Evolutionary conservation across 371 early-diverging fungal genomes (phyloP), one percentile per base, ranked within the genome.

Genomic region (Mycotypha africana): DNA sequence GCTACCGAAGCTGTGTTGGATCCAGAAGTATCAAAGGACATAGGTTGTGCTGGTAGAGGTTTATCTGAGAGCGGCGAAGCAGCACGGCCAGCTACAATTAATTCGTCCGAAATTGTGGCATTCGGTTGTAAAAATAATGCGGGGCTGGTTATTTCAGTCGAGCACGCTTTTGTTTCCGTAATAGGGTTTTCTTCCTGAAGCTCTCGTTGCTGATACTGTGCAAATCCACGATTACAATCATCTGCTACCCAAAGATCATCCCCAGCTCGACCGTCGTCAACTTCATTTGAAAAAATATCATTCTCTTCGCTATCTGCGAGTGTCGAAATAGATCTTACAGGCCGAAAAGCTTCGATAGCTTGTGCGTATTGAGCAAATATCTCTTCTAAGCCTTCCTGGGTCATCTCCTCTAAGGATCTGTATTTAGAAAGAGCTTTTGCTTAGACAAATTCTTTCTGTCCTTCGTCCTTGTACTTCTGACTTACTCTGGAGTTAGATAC

Each of bases 401-500:
- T 69, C 70, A 69, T 73, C 32, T 67, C 62, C 26, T 60, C 55
- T 11, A 73, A 42, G 5, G 74, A 73, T 28, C 74, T 73, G 44
- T 10, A 19, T 11, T 43, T 15, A 43, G 9, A 24, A 34, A 21
- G 1, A 35, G 15, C 9, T 14, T 11, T 11, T 33, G 15, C n/a
- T 11, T 33, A 33, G n/a, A n/a, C n/a, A n/a, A n/a, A n/a, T n/a
- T n/a, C n/a, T n/a, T n/a, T n/a, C n/a, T n/a, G n/a, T 30, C 12
- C 45, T 10, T 26, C 9, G 24, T 31, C 8, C 17, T 17, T 2
- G 4, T 9, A 2, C 38, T n/a, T n/a, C n/a, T n/a, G n/a, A n/a
- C 54, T 63, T 73, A 74, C 71, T 74, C 75, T 43, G 69, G 67
- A 15, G 71, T 70, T 19, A 74, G 69, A 46, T 68, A 74, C 32